Conservation (phyloP, 2,329 filamentous ascomycete species). For the Colletotrichum caudatum region DNA sequence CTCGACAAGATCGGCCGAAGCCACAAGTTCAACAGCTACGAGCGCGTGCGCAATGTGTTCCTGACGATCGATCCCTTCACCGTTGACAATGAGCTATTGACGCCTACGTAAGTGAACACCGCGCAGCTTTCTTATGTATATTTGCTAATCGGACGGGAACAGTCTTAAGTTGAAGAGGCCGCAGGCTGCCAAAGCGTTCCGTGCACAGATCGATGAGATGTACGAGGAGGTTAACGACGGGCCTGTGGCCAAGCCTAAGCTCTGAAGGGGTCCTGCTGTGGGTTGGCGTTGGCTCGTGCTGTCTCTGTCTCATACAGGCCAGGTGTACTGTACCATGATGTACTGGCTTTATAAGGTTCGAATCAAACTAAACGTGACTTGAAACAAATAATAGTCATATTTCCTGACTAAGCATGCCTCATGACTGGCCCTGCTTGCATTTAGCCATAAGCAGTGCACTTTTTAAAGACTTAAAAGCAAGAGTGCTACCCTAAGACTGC, state of each 20-base stretch:
- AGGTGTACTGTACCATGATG: slow-evolving; percentile 33
- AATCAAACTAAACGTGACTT: background rate
- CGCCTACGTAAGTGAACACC: slow-evolving; percentile 78
- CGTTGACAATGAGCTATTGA: slow-evolving; percentile 90
- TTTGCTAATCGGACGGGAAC: slow-evolving; percentile 43
- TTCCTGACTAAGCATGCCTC: no score
- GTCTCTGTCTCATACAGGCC: slow-evolving; percentile 13
- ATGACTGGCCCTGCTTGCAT: no score
- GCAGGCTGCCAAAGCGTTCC: slow-evolving; percentile 65
- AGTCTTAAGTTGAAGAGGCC: slow-evolving; percentile 72
- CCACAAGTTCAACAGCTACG: slow-evolving; percentile 92
- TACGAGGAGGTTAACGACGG: slow-evolving; percentile 65
- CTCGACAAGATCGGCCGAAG: slow-evolving; percentile 82
- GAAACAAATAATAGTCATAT: background rate
- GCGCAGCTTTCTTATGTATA: background rate
- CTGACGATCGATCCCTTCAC: slow-evolving; percentile 91
- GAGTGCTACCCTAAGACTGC: background rate
- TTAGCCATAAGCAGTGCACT: background rate
- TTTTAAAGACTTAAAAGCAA: background rate
- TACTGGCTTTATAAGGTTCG: slow-evolving; percentile 21
- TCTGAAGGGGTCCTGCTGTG: slow-evolving; percentile 50
- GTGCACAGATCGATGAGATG: slow-evolving; percentile 66
- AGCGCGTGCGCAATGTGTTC: slow-evolving; percentile 80
- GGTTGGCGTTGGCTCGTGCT: slow-evolving; percentile 26
- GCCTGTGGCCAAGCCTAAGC: slow-evolving; percentile 56